phyloP scores from a whole-genome alignment of 169 alveolate genomes.

The Ophryocystis elektroscirrha region DNA sequence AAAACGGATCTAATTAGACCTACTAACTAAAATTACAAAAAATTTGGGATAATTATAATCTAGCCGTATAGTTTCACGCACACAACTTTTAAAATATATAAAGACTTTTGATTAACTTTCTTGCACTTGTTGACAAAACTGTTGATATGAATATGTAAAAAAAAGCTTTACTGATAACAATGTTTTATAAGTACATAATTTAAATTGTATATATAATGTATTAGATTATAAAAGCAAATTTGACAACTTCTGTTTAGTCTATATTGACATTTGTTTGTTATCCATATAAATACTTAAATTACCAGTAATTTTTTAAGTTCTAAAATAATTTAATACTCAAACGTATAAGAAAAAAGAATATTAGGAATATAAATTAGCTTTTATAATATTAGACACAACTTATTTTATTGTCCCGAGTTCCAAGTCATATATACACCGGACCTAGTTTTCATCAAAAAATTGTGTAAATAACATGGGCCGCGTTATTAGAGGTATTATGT shows the following conservation, averaged over 20 bases:
- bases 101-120: too few species aligned
- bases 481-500: too few species aligned
- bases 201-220: neutral
- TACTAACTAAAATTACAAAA: too few species aligned
- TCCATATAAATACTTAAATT: neutral
- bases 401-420: too few species aligned
- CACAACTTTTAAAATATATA: too few species aligned
- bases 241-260: neutral
- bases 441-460: too few species aligned
- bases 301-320: neutral
- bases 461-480: too few species aligned
- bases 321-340: neutral
- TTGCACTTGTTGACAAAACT: too few species aligned
- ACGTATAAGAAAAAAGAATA: neutral
- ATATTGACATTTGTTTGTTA: neutral
- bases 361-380: neutral
- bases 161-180: constrained; percentile 1
- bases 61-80: too few species aligned
- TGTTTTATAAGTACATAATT: neutral
- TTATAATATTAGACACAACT: neutral
- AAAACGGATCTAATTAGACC: too few species aligned
- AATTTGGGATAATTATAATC: too few species aligned
- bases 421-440: too few species aligned
- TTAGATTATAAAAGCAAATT: neutral
- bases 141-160: neutral